Evolutionary conservation across 2,329 filamentous ascomycete species (phyloP), one percentile per base, ranked within the genome.

Genomic region (Cladosporium sp.): DNA sequence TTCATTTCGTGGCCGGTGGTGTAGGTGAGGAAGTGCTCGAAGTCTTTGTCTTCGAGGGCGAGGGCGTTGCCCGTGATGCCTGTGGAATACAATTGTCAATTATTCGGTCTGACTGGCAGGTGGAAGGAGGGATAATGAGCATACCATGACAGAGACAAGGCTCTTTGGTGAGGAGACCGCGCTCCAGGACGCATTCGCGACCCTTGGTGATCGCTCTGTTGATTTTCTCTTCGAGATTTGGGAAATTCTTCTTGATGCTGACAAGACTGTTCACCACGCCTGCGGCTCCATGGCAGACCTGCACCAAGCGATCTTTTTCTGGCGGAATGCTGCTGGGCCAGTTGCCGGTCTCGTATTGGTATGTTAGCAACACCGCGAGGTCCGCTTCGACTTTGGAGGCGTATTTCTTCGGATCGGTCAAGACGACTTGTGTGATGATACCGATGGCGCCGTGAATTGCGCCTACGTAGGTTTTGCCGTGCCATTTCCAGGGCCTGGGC

Each of bases 361-460:
- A 75, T 35, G 78, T 78, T 3, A 90, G 74, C 10, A 90, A 67
- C 9, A 77, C 75, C 1, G 76, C 75, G 4, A 90, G 67, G 19
- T 81, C 76, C 3, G 72, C 72, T 60, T 82, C 77, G 3, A 89
- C 71, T 47, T 77, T 76, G 1, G 77, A 69, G 1, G 85, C 83
- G 61, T 81, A 77, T n/a, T 75, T 74, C 4, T 74, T 71, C 0
- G 83, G 80, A 56, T 80, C 78, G 2, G 84, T 83, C 37, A 83
- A 74, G 1, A 88, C 78, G 13, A 89, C 74, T 69, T 90, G 87
- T n/a, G 83, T 85, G 57, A 90, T 78, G 68, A 88, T 89, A 4
- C 87, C 85, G 24, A 89, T 82, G 12, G 82, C 79, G 7, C 88
- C 88, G 66, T 90, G 86, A 0, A 81, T 83, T 4, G 86, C 83